Evolutionary conservation across 495 filamentous ascomycete species (phyloP).

Genomic region (Tuber brumale): DNA sequence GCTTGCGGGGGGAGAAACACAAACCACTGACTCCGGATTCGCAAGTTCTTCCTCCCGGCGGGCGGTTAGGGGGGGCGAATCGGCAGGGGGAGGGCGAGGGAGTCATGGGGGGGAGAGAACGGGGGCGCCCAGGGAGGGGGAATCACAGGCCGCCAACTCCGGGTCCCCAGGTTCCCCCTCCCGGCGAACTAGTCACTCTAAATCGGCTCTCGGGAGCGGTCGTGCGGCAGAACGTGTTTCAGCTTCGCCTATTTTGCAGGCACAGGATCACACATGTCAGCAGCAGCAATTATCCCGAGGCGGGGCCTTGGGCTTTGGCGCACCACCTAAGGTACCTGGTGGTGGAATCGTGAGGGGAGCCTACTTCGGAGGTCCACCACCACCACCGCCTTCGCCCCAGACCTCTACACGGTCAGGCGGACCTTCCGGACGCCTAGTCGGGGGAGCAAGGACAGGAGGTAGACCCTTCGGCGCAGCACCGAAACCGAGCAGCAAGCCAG

Average conservation of each 20-base stretch:
- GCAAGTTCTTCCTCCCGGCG: not conserved
- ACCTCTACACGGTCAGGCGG: not conserved
- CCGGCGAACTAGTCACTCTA: not conserved
- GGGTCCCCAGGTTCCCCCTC: not conserved
- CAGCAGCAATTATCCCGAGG: not conserved
- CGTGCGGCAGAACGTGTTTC: not conserved
- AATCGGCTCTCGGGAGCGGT: not conserved
- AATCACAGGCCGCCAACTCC: not conserved
- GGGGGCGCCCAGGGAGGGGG: no score
- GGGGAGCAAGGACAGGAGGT: not conserved
- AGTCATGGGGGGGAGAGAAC: not conserved
- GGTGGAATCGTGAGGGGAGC: not conserved
- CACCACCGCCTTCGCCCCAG: not conserved
- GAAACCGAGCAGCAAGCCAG: not conserved
- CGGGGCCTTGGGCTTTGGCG: not conserved
- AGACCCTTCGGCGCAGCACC: not conserved
- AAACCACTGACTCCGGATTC: not conserved
- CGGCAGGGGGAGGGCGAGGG: not conserved
- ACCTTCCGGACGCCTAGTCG: not conserved
- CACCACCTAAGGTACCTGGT: not conserved
- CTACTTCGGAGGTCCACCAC: not conserved
- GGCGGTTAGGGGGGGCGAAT: slow-evolving; percentile 49
- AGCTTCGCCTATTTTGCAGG: not conserved
- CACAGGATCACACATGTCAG: not conserved
- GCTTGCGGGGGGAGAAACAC: not conserved